A percentile compares a stretch with the other conserved stretches of the same genome.
phyloP scores from a whole-genome alignment of 805 yeast species.

The Candida easanensis region DNA sequence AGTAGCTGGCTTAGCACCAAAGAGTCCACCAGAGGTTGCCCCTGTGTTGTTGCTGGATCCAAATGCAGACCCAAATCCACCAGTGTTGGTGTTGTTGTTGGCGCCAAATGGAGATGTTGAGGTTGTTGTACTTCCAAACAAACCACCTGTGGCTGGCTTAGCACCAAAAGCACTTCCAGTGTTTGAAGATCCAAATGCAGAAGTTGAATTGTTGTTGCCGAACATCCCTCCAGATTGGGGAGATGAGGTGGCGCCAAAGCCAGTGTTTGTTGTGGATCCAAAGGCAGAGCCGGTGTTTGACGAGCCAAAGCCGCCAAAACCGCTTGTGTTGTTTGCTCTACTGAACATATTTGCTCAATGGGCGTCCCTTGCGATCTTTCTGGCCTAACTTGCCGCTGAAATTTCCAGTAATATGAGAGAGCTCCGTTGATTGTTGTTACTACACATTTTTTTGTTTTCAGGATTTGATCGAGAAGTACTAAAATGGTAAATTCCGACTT shows the following conservation, averaged over 20 bases:
- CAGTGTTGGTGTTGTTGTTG: conserved; percentile 30
- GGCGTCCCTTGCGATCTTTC: too few species aligned
- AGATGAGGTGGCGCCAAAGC: conserved; percentile 27
- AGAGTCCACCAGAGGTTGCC: conserved; percentile 34
- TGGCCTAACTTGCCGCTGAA: too few species aligned
- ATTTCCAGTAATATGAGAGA: too few species aligned
- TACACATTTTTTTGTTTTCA: not conserved
- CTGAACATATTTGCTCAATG: conserved; percentile 25
- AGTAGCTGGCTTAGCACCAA: conserved; percentile 36
- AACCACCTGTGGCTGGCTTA: conserved; percentile 24
- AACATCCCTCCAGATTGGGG: conserved; percentile 34
- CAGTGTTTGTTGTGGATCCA: conserved; percentile 24
- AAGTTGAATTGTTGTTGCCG: conserved; percentile 33
- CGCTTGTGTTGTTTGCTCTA: conserved; percentile 23
- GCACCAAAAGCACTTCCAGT: conserved; percentile 23
- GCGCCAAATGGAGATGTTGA: conserved; percentile 32
- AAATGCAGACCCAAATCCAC: conserved; percentile 34
- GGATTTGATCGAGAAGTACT: not conserved
- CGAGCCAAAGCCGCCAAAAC: conserved; percentile 34
- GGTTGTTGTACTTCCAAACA: conserved; percentile 22
- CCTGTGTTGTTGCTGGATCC: conserved; percentile 32
- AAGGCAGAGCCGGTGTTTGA: conserved; percentile 28
- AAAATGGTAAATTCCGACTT: not conserved
- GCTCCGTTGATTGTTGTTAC: not conserved
- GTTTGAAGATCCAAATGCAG: conserved; percentile 26